Conservation (phyloP, 441 rosid species). For the Aleurites moluccanus region DNA sequence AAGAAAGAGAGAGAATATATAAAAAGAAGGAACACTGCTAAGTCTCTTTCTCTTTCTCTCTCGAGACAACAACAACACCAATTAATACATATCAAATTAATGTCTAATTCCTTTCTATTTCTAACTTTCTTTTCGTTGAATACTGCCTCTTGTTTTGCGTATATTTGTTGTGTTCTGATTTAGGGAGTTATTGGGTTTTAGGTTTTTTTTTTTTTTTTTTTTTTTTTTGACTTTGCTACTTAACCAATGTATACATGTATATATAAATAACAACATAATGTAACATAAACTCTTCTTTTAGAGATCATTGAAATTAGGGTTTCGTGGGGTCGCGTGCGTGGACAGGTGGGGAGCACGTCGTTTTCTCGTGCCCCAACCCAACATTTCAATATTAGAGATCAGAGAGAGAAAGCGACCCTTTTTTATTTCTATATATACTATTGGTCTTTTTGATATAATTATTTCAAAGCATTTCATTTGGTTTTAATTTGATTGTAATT, state of each 20-base stretch:
- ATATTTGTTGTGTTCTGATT: slow-evolving; percentile 19
- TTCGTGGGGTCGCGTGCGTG: slow-evolving; percentile 54
- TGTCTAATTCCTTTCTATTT: slow-evolving; percentile 1
- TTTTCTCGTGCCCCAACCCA: slow-evolving; percentile 42
- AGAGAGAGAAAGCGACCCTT: background rate
- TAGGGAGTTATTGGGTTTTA: slow-evolving; percentile 2
- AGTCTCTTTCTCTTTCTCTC: background rate
- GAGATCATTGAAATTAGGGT: slow-evolving; percentile 60
- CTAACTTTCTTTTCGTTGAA: background rate
- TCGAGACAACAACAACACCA: background rate
- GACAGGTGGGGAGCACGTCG: slow-evolving; percentile 60
- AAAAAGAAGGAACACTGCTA: background rate
- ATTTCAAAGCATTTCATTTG: no score
- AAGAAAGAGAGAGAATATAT: background rate
- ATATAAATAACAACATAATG: no score
- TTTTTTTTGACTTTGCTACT: background rate
- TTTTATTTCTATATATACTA: background rate
- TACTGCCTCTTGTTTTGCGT: slow-evolving; percentile 5
- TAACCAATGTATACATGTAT: background rate
- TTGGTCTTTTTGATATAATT: no score
- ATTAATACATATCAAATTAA: background rate
- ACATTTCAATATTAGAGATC: slow-evolving; percentile 21
- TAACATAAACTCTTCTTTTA: slow-evolving; percentile 23
- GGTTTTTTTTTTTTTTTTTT: background rate
- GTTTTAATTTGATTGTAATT: no score